Conservation (phyloP, 352 stramenopile species). For the Globisporangium alternatum region DNA sequence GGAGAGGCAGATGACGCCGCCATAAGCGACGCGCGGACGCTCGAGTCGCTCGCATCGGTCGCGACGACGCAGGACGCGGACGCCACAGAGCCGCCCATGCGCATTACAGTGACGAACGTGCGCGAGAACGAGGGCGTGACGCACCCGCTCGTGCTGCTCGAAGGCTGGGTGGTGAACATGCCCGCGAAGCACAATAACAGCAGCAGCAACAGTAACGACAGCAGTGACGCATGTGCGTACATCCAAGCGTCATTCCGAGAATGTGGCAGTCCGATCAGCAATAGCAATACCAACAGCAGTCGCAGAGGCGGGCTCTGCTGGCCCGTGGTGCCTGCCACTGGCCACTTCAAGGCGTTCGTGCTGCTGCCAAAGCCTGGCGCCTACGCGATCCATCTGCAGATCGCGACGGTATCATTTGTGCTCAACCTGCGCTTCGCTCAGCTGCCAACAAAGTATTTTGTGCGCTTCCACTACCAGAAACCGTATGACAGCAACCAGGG, state of each 20-base stretch:
- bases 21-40: not conserved
- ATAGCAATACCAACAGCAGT: not conserved
- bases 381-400: slow-evolving; percentile 28
- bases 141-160: slow-evolving; percentile 50
- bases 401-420: slow-evolving; percentile 14
- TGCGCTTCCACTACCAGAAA: slow-evolving; percentile 74
- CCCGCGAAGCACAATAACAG: slow-evolving; percentile 1
- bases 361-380: slow-evolving; percentile 42
- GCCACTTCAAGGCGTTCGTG: slow-evolving; percentile 64
- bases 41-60: slow-evolving; percentile 3
- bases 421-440: slow-evolving; percentile 40
- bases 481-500: slow-evolving; percentile 40
- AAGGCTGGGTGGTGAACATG: slow-evolving; percentile 33
- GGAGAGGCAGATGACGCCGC: not conserved
- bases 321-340: slow-evolving; percentile 36
- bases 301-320: slow-evolving; percentile 27
- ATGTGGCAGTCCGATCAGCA: not conserved
- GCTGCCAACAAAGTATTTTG: slow-evolving; percentile 27
- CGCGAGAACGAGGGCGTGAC: slow-evolving; percentile 68
- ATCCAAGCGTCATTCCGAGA: slow-evolving; percentile 10
- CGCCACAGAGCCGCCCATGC: not conserved
- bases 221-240: slow-evolving; percentile 22
- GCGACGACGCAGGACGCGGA: not conserved
- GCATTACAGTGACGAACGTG: slow-evolving; percentile 79
- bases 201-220: slow-evolving; percentile 33